phyloP scores from a whole-genome alignment of 805 yeast genomes.

The Hanseniaspora clermontiae region DNA sequence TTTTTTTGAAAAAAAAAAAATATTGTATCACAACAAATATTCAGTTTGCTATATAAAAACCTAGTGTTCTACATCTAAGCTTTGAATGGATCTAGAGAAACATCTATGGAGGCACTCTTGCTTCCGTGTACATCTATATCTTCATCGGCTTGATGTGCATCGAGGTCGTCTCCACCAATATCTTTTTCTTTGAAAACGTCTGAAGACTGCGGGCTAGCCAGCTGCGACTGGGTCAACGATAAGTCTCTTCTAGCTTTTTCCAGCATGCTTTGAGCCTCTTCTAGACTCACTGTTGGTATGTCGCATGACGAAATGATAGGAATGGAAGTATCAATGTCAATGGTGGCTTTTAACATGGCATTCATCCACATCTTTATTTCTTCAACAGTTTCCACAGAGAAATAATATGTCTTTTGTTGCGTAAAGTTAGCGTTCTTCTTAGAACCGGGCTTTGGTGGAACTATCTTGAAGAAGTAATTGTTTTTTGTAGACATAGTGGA shows the following conservation, averaged over 20 bases:
- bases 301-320: conserved; percentile 88
- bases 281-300: conserved; percentile 86
- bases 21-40: no score
- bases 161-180: neutral
- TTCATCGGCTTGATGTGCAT: neutral
- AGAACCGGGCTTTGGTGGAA: conserved; percentile 97
- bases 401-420: conserved; percentile 88
- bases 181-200: neutral
- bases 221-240: neutral
- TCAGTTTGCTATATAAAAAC: neutral
- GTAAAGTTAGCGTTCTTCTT: conserved; percentile 91
- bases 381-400: conserved; percentile 83
- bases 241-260: conserved; percentile 65
- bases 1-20: no score
- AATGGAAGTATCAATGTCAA: conserved; percentile 83
- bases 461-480: conserved; percentile 77
- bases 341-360: conserved; percentile 88
- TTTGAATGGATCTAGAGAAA: conserved; percentile 2
- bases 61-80: neutral
- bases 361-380: conserved; percentile 95
- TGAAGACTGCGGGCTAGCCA: neutral
- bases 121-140: neutral
- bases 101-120: neutral
- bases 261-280: conserved; percentile 74
- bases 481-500: conserved; percentile 81